These are phyloP conservation scores for Candida corydali DNA, from an alignment of 805 yeast genomes.

Conservation along the genomic window DNA sequence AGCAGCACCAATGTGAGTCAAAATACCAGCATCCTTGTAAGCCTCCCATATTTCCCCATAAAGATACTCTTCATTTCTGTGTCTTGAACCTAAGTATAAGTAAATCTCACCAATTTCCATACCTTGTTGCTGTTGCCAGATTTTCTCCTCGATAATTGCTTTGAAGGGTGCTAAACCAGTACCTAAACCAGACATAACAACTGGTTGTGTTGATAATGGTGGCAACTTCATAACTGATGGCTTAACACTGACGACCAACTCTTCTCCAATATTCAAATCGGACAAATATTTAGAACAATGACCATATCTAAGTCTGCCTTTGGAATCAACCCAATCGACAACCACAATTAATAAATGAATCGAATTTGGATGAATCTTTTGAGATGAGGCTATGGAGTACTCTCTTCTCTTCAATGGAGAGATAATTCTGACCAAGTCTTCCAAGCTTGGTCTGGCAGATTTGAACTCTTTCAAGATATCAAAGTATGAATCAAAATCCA, in stretches of 20 bases:
- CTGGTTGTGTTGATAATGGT: constrained; percentile 79
- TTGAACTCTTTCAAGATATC: constrained; percentile 78
- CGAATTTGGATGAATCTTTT: constrained; percentile 84
- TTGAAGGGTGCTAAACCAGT: constrained; percentile 98
- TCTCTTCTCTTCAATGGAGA: constrained; percentile 94
- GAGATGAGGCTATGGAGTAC: constrained; percentile 96
- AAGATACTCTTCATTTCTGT: constrained; percentile 89
- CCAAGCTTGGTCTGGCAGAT: constrained; percentile 74
- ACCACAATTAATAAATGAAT: constrained; percentile 91
- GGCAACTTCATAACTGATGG: constrained; percentile 98
- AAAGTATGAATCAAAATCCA: constrained; percentile 72
- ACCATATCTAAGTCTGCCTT: constrained; percentile 84
- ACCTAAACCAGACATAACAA: constrained; percentile 95
- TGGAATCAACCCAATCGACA: constrained; percentile 89
- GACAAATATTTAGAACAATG: constrained; percentile 91
- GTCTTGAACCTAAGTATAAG: constrained; percentile 90
- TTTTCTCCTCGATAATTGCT: constrained; percentile 93
- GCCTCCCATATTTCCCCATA: constrained; percentile 99
- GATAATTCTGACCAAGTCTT: constrained; percentile 66
- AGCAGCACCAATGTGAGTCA: constrained; percentile 96
- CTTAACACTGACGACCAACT: constrained; percentile 88
- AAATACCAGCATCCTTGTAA: constrained; percentile 82
- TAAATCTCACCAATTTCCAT: constrained; percentile 82
- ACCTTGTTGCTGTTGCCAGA: constrained; percentile 90
- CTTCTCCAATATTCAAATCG: constrained; percentile 73